Evolutionary conservation across 495 filamentous ascomycete genomes (phyloP).

Genomic region (Tuber brumale): DNA sequence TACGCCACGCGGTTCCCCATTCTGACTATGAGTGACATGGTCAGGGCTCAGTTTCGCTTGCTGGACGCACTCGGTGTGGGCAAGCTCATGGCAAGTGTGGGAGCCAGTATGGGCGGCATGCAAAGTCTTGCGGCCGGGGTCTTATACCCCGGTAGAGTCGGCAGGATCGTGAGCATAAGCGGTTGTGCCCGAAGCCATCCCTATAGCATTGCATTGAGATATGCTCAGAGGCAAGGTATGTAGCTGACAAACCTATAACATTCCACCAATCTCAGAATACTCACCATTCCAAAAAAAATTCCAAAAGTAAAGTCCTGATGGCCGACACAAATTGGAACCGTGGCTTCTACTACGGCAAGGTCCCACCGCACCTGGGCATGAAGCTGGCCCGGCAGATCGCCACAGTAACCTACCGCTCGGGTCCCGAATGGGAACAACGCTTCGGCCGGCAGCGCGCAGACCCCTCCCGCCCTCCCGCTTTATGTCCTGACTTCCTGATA

Average conservation of each 20-base stretch:
- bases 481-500: conserved; percentile 96
- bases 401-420: conserved; percentile 93
- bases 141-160: conserved; percentile 72
- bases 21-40: conserved; percentile 95
- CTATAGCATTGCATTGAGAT: conserved; percentile 98
- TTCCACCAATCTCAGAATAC: neutral
- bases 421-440: conserved; percentile 94
- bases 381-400: conserved; percentile 97
- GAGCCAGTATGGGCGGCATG: conserved; percentile 98
- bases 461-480: conserved; percentile 71
- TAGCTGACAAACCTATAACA: neutral
- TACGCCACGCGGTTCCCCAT: conserved; percentile 98
- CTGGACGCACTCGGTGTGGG: conserved; percentile 72
- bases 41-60: conserved; percentile 85
- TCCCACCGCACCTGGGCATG: conserved; percentile 93
- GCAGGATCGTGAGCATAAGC: conserved; percentile 78
- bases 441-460: conserved; percentile 88
- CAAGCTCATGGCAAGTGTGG: conserved; percentile 85
- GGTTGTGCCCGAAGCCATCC: conserved; percentile 94
- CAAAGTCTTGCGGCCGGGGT: conserved; percentile 89
- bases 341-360: conserved; percentile 86
- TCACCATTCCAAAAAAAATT: neutral
- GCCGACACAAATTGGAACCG: conserved; percentile 96
- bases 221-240: conserved; percentile 75
- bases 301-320: conserved; percentile 62